Evolutionary conservation across 768 basidiomycete species (phyloP).

Genomic region (Leccinum arenicola): DNA sequence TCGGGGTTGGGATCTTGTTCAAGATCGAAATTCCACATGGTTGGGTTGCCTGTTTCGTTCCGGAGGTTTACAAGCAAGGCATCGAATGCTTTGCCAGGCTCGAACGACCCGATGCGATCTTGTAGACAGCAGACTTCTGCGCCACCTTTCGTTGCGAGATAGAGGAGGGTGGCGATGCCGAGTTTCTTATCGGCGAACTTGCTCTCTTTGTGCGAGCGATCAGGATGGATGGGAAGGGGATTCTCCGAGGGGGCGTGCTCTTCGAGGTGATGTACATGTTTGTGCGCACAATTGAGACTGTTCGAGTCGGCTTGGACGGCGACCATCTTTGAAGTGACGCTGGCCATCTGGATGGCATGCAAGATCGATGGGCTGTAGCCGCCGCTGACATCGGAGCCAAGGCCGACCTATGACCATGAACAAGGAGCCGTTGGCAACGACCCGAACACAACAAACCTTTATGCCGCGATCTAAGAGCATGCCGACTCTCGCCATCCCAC

Average conservation of each 20-base stretch:
- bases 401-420: slow-evolving; percentile 59
- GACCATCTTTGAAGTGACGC: slow-evolving; percentile 77
- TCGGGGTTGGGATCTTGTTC: slow-evolving; percentile 33
- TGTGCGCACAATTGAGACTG: background rate
- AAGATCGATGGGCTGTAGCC: slow-evolving; percentile 84
- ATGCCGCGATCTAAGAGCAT: slow-evolving; percentile 78
- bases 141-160: slow-evolving; percentile 91
- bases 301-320: slow-evolving; percentile 42
- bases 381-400: slow-evolving; percentile 94
- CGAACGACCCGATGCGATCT: slow-evolving; percentile 71
- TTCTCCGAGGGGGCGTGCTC: background rate
- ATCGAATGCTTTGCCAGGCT: slow-evolving; percentile 84
- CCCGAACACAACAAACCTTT: slow-evolving; percentile 53
- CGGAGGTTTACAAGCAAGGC: slow-evolving; percentile 71
- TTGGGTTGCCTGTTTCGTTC: slow-evolving; percentile 51
- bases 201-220: slow-evolving; percentile 4
- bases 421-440: slow-evolving; percentile 6
- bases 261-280: background rate
- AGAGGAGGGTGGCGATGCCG: slow-evolving; percentile 70
- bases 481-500: slow-evolving; percentile 80
- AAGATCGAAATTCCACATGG: slow-evolving; percentile 46
- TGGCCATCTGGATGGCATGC: slow-evolving; percentile 66
- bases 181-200: slow-evolving; percentile 61
- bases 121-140: slow-evolving; percentile 77
- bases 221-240: background rate